Percentiles rank a stretch among this genome's conserved stretches.
These are phyloP conservation scores for Aspergillus novoparasiticus DNA, from an alignment of 2,329 filamentous ascomycete genomes.

Conservation along the genomic window DNA sequence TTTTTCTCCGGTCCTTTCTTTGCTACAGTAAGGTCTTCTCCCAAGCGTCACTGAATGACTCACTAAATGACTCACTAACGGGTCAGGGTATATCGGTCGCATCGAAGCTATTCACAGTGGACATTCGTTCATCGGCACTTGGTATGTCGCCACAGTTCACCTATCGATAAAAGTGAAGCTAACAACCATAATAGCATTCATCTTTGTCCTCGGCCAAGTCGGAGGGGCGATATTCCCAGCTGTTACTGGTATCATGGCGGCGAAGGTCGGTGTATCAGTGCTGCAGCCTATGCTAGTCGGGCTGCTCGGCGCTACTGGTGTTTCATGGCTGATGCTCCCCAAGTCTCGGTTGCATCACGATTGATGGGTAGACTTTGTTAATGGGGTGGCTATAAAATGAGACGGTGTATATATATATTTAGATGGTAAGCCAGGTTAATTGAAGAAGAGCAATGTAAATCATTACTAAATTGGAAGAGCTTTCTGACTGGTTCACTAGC, in stretches of 20 bases:
- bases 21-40: slow-evolving; percentile 47
- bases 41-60: too few species aligned
- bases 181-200: slow-evolving; percentile 35
- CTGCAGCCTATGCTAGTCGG: slow-evolving; percentile 57
- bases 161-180: not conserved
- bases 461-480: too few species aligned
- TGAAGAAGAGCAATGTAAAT: too few species aligned
- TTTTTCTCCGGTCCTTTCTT: slow-evolving; percentile 64
- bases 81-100: slow-evolving; percentile 51
- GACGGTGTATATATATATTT: too few species aligned
- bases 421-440: too few species aligned
- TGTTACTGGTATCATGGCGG: slow-evolving; percentile 56
- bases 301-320: slow-evolving; percentile 49
- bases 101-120: slow-evolving; percentile 54
- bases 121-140: slow-evolving; percentile 52
- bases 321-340: slow-evolving; percentile 50
- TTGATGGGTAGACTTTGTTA: too few species aligned
- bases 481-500: too few species aligned
- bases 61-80: not conserved
- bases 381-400: too few species aligned
- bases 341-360: slow-evolving; percentile 27
- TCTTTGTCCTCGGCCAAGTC: slow-evolving; percentile 61
- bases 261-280: slow-evolving; percentile 49
- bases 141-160: slow-evolving; percentile 26
- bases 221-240: slow-evolving; percentile 60